These are phyloP conservation scores for Lichtheimia ramosa DNA, from an alignment of 371 early-diverging fungal species.

Conservation along the genomic window DNA sequence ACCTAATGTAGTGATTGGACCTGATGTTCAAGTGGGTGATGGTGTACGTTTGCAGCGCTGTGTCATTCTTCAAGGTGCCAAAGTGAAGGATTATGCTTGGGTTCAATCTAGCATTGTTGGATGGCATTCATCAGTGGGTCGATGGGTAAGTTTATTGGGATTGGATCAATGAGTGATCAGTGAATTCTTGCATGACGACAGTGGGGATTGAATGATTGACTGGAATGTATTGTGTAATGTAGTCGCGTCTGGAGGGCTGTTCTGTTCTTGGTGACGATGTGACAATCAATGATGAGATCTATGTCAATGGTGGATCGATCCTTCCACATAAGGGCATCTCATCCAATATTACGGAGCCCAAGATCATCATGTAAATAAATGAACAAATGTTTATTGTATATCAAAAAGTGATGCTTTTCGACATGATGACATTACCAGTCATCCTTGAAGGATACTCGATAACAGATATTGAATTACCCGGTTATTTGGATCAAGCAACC, in stretches of 20 bases:
- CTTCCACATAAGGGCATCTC: conserved; percentile 93
- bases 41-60: conserved; percentile 93
- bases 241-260: conserved; percentile 86
- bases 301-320: conserved; percentile 92
- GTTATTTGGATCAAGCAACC: too few relatives aligned
- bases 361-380: conserved; percentile 89
- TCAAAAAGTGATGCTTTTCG: too few relatives aligned
- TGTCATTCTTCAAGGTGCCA: conserved; percentile 88
- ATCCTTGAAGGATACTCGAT: too few relatives aligned
- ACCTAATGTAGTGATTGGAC: conserved; percentile 94
- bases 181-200: too few relatives aligned
- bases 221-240: background rate
- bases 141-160: conserved; percentile 57
- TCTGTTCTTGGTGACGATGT: conserved; percentile 97
- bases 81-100: conserved; percentile 90
- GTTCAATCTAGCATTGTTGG: conserved; percentile 94
- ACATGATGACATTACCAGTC: too few relatives aligned
- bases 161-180: too few relatives aligned
- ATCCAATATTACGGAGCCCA: conserved; percentile 88
- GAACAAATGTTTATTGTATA: background rate
- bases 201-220: too few relatives aligned
- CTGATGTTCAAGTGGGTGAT: conserved; percentile 92
- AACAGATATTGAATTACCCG: too few relatives aligned
- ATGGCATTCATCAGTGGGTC: conserved; percentile 94
- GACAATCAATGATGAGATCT: conserved; percentile 87